Evolutionary conservation across 495 filamentous ascomycete species (phyloP).

Genomic region (Parathielavia appendiculata): DNA sequence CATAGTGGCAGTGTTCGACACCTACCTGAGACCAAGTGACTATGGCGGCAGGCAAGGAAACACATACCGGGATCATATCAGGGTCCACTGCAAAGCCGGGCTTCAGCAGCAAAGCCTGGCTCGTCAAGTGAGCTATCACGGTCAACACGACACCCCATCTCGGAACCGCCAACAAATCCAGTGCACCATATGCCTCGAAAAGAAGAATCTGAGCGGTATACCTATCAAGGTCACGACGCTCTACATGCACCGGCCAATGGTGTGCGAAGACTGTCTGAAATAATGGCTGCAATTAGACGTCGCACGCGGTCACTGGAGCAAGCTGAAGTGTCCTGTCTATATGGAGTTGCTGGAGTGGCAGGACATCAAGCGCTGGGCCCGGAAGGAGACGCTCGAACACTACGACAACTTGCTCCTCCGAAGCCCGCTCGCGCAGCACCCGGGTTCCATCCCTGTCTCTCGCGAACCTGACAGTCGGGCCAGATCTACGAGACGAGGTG

Average conservation of each 20-base stretch:
- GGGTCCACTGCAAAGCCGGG: too few species aligned
- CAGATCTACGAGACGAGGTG: constrained; percentile 38
- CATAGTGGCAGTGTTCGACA: too few species aligned
- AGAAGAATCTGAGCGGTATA: constrained; percentile 34
- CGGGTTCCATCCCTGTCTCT: constrained; percentile 42
- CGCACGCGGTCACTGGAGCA: constrained; percentile 31
- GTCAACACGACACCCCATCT: too few species aligned
- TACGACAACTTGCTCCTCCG: constrained; percentile 34
- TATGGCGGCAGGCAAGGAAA: too few species aligned
- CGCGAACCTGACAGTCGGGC: constrained; percentile 38
- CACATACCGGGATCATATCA: too few species aligned
- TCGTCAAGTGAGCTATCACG: too few species aligned
- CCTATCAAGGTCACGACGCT: constrained; percentile 29
- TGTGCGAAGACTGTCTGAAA: constrained; percentile 37
- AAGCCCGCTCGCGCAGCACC: constrained; percentile 28
- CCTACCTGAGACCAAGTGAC: too few species aligned
- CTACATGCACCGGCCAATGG: constrained; percentile 33
- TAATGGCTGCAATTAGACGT: constrained; percentile 34
- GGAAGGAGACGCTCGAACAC: constrained; percentile 30
- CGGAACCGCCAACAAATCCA: constrained; percentile 12
- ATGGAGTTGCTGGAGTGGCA: constrained; percentile 31
- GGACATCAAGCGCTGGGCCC: constrained; percentile 33
- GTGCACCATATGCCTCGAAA: constrained; percentile 39
- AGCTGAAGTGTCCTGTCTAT: constrained; percentile 40
- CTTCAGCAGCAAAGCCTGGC: too few species aligned